Evolutionary conservation across 2,329 filamentous ascomycete genomes (phyloP).

Genomic region (Tricladium varicosporioides): DNA sequence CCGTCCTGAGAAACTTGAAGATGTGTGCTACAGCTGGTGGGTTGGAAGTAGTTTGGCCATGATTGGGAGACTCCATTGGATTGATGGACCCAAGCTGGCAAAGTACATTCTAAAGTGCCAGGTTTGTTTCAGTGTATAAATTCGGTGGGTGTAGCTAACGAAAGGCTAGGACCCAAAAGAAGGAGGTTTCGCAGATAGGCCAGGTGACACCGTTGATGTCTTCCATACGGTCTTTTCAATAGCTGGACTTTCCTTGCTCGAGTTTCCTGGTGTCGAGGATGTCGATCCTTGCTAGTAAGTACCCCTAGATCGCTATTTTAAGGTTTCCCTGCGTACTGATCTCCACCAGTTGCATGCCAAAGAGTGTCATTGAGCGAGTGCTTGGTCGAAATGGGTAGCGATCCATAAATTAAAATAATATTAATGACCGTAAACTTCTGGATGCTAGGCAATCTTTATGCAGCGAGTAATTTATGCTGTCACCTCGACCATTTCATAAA

Average conservation of each 20-base stretch:
- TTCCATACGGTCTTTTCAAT: conserved; percentile 93
- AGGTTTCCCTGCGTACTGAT: conserved; percentile 17
- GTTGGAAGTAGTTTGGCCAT: conserved; percentile 89
- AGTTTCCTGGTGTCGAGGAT: conserved; percentile 70
- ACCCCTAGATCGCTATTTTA: not conserved
- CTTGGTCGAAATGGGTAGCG: conserved; percentile 40
- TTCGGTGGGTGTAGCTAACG: conserved; percentile 34
- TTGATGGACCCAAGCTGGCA: conserved; percentile 77
- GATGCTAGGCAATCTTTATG: not conserved
- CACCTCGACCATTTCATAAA: not conserved
- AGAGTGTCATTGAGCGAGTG: conserved; percentile 60
- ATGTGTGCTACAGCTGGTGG: conserved; percentile 99
- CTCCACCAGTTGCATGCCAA: conserved; percentile 64
- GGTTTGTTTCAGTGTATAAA: conserved; percentile 67
- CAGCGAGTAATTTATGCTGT: not conserved
- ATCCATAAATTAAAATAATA: conserved; percentile 6
- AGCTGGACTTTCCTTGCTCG: conserved; percentile 81
- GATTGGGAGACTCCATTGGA: conserved; percentile 87
- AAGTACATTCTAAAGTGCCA: conserved; percentile 86
- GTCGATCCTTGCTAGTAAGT: conserved; percentile 85
- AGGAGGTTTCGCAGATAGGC: conserved; percentile 86
- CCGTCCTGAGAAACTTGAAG: conserved; percentile 89
- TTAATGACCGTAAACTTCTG: not conserved
- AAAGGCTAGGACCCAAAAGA: conserved; percentile 76
- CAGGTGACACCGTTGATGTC: conserved; percentile 93